Evolutionary conservation across 805 yeast species (phyloP), one percentile per base, ranked within the genome.

Genomic region (Yarrowia sp.): DNA sequence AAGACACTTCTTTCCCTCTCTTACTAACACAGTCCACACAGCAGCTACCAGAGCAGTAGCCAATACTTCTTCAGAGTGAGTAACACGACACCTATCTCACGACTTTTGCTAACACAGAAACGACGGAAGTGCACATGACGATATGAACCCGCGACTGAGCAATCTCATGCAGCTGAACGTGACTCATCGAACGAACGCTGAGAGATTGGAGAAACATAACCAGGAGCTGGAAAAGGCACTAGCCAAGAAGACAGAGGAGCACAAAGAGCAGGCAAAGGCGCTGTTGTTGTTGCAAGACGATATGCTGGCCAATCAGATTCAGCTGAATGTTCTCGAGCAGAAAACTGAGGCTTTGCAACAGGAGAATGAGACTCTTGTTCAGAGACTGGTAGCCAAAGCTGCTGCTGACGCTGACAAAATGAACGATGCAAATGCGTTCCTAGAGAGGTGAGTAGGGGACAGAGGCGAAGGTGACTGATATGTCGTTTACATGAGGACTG

Each of bases 201-300:
- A 58, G 3, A n/a, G 50, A 43, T 17, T 58, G 17, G 64, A 58
- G 20, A 58, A 58, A 58, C 64, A 58, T 5, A 58, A 58, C 36
- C 50, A 9, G 40, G 39, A 33, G 49, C 50, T 58, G 50, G 64
- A 58, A 19, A 39, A 42, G 50, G 64, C 64, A 2, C 64, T 58
- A n/a, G 40, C 49, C 3, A 24, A 33, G 33, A 58, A 43, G 20
- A 61, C 55, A 5, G 66, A 61, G 38, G 67, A 64, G 33, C 60
- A 42, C n/a, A 52, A 49, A n/a, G 67, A 64, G 14, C 58, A 42
- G 33, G 13, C 40, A 65, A 83, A 83, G 71, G 82, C 87, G 5
- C 82, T 87, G 19, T 90, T 86, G 69, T 78, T 82, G 39, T 75
- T 88, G 50, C 88, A 87, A 69, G 93, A 91, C 73, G 95, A 90